These are phyloP conservation scores for Aspergillus latus DNA, from an alignment of 2,329 filamentous ascomycete species.

Conservation along the genomic window DNA sequence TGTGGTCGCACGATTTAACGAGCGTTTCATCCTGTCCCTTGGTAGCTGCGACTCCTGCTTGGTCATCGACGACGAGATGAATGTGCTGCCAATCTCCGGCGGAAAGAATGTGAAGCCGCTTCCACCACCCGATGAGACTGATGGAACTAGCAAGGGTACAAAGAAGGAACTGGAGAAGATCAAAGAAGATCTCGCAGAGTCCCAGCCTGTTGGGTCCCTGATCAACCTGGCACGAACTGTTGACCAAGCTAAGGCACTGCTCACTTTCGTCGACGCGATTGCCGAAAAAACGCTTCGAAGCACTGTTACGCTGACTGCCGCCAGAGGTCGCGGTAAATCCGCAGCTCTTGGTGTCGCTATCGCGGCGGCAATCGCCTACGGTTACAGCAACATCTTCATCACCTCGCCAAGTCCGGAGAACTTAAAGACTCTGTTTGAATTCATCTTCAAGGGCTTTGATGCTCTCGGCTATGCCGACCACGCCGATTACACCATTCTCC, in stretches of 20 bases:
- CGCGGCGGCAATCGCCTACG: constrained; percentile 88
- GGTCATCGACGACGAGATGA: constrained; percentile 96
- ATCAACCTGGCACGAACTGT: constrained; percentile 84
- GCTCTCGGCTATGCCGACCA: constrained; percentile 91
- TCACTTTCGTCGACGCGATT: constrained; percentile 95
- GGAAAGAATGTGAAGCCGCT: constrained; percentile 85
- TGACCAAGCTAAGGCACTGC: constrained; percentile 93
- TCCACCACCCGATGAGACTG: constrained; percentile 71
- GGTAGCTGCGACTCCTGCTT: constrained; percentile 94
- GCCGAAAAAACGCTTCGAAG: constrained; percentile 92
- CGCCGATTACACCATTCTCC: constrained; percentile 95
- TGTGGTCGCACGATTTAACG: constrained; percentile 94
- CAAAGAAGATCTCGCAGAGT: constrained; percentile 83
- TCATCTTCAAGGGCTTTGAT: constrained; percentile 97
- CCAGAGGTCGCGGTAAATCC: constrained; percentile 93
- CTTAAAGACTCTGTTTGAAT: constrained; percentile 96
- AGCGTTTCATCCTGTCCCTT: constrained; percentile 91
- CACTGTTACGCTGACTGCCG: constrained; percentile 93
- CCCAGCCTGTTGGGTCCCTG: constrained; percentile 80
- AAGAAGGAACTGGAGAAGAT: constrained; percentile 76
- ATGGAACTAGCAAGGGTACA: constrained; percentile 68
- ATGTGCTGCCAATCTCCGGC: constrained; percentile 94
- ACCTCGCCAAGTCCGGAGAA: constrained; percentile 97
- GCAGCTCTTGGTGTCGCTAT: constrained; percentile 93
- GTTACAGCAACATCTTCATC: constrained; percentile 99